A percentile compares a stretch with the other conserved stretches of the same genome.
Evolutionary conservation across 2,329 filamentous ascomycete genomes (phyloP).

Genomic region (Clarireedia monteithiana): DNA sequence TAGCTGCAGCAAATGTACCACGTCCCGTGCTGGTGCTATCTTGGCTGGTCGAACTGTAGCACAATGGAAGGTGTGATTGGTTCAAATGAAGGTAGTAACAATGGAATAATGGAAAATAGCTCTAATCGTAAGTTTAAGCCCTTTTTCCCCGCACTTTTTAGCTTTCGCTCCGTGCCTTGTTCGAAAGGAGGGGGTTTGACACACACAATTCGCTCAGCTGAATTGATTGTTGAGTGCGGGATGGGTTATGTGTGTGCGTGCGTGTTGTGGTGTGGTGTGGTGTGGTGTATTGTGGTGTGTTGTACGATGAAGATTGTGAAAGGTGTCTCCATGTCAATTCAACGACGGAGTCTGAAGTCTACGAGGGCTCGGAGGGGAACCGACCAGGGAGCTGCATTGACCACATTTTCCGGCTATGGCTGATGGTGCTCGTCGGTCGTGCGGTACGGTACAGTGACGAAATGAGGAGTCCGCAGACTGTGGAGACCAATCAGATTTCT

Average conservation of each 20-base stretch:
- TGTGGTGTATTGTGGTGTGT: background rate
- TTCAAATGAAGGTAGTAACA: background rate
- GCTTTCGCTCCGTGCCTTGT: background rate
- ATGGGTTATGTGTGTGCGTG: background rate
- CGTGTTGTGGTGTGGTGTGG: background rate
- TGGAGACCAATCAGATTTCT: background rate
- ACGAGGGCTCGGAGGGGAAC: too few species aligned
- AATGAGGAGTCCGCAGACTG: background rate
- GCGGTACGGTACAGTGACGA: background rate
- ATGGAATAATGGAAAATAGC: background rate
- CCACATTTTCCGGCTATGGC: too few species aligned
- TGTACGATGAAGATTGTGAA: background rate
- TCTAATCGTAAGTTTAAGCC: background rate
- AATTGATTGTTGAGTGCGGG: background rate
- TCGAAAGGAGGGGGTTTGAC: background rate
- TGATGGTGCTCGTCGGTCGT: too few species aligned
- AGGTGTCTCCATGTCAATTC: background rate
- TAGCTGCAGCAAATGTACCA: slow-evolving; percentile 4
- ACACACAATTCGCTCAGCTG: too few species aligned
- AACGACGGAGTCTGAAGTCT: background rate
- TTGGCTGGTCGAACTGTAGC: background rate
- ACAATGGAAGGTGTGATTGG: slow-evolving; percentile 5
- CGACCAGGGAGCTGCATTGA: too few species aligned
- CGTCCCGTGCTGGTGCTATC: background rate
- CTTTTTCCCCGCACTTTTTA: slow-evolving; percentile 5